These are phyloP conservation scores for Kingdonia uniflora DNA, from an alignment of 164 flowering plant species.

Conservation along the genomic window DNA sequence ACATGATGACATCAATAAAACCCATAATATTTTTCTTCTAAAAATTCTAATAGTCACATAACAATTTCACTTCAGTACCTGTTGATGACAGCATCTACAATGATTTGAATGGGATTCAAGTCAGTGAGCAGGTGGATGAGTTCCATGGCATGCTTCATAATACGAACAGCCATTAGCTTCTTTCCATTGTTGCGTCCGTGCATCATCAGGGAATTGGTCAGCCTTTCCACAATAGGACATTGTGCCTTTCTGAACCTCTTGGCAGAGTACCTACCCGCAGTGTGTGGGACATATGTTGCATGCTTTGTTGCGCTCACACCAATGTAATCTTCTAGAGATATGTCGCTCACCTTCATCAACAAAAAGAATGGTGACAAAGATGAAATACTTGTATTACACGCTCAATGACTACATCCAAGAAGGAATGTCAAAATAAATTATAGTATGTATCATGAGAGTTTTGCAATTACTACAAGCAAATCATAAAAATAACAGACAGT, in stretches of 20 bases:
- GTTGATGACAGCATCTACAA: slow-evolving; percentile 31
- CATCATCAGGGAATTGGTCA: slow-evolving; percentile 33
- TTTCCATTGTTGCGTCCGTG: slow-evolving; percentile 31
- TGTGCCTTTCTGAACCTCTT: slow-evolving; percentile 29
- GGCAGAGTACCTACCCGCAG: slow-evolving; percentile 24
- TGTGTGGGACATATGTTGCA: slow-evolving; percentile 28
- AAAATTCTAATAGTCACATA: not conserved
- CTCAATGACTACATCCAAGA: too few relatives aligned
- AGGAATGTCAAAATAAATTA: too few relatives aligned
- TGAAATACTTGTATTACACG: not conserved
- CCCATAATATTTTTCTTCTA: too few relatives aligned
- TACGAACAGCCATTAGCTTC: slow-evolving; percentile 29
- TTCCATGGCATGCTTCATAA: slow-evolving; percentile 29
- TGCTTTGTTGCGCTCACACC: slow-evolving; percentile 20
- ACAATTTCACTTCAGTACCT: slow-evolving; percentile 8
- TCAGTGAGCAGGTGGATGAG: slow-evolving; percentile 28
- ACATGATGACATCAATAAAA: too few relatives aligned
- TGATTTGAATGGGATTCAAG: slow-evolving; percentile 27
- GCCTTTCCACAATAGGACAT: slow-evolving; percentile 26
- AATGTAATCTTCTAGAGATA: slow-evolving; percentile 22
- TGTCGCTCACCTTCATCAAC: slow-evolving; percentile 19
- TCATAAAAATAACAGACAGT: too few relatives aligned
- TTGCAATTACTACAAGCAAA: too few relatives aligned
- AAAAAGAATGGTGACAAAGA: slow-evolving; percentile 1
- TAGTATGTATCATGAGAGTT: too few relatives aligned